Percentiles rank a stretch among this genome's conserved stretches.
phyloP scores from a whole-genome alignment of 1,284 basidiomycete species.

The Moesziomyces aphidis region DNA sequence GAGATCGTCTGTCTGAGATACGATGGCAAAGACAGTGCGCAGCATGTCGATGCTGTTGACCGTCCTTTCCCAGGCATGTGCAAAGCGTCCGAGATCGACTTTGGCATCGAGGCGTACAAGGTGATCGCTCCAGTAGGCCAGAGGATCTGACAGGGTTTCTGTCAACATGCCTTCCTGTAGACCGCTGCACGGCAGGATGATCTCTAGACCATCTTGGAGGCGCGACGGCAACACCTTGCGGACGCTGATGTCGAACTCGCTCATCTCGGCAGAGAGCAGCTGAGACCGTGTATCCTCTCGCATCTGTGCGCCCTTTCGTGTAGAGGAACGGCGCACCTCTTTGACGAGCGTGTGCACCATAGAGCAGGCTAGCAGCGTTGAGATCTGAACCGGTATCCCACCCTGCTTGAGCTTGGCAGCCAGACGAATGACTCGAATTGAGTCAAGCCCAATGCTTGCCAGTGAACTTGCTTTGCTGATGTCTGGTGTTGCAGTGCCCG shows the following conservation, averaged over 20 bases:
- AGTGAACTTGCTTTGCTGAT: slow-evolving; percentile 10
- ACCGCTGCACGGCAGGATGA: slow-evolving; percentile 6
- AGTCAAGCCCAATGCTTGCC: slow-evolving; percentile 15
- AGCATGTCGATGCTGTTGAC: slow-evolving; percentile 7
- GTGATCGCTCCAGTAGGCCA: slow-evolving; percentile 15
- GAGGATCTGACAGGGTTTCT: slow-evolving; percentile 16
- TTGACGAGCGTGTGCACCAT: slow-evolving; percentile 7
- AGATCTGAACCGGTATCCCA: slow-evolving; percentile 2
- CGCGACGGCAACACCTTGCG: neutral
- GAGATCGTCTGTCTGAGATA: slow-evolving; percentile 1
- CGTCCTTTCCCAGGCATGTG: slow-evolving; percentile 3
- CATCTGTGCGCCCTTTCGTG: neutral
- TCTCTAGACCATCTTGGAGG: neutral
- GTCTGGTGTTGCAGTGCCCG: slow-evolving; percentile 4
- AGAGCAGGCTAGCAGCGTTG: slow-evolving; percentile 1
- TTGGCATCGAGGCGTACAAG: slow-evolving; percentile 1
- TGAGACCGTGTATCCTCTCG: neutral
- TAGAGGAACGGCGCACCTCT: neutral
- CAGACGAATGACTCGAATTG: slow-evolving; percentile 16
- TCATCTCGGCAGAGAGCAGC: neutral
- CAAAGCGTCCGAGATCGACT: slow-evolving; percentile 7
- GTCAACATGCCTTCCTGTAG: slow-evolving; percentile 18
- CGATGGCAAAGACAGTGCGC: slow-evolving; percentile 10
- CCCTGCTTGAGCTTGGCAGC: slow-evolving; percentile 19
- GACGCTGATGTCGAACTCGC: slow-evolving; percentile 1